Percentiles rank a stretch among this genome's conserved stretches.
Evolutionary conservation across 805 yeast genomes (phyloP).

Genomic region (Nakazawaea wickerhamii): DNA sequence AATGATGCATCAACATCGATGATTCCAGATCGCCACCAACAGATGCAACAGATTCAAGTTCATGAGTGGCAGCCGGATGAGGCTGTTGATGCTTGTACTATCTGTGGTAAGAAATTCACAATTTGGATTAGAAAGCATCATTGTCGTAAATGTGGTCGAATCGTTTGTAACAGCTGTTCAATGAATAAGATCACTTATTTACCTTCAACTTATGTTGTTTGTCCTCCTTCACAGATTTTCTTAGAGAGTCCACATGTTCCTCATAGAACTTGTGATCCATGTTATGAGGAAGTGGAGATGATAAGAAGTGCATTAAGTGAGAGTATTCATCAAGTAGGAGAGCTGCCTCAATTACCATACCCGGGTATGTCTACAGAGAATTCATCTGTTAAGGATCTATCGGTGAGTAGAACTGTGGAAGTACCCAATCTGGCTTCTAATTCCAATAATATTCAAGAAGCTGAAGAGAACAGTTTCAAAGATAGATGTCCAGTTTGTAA

Average conservation of each 20-base stretch:
- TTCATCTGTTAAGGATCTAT: conserved; percentile 5
- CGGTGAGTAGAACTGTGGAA: conserved; percentile 2
- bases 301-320: conserved; percentile 35
- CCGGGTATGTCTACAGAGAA: background rate
- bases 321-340: background rate
- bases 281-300: conserved; percentile 58
- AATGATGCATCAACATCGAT: conserved; percentile 3
- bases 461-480: conserved; percentile 25
- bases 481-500: conserved; percentile 42
- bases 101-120: conserved; percentile 49
- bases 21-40: conserved; percentile 3
- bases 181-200: conserved; percentile 45
- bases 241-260: conserved; percentile 47
- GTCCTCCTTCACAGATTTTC: conserved; percentile 43
- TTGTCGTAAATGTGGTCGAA: conserved; percentile 75
- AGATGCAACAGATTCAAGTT: conserved; percentile 7
- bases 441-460: conserved; percentile 8
- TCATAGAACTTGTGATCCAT: conserved; percentile 72
- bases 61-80: conserved; percentile 66
- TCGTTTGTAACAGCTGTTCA: conserved; percentile 71
- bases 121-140: conserved; percentile 75
- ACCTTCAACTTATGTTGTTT: conserved; percentile 53
- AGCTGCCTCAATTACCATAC: background rate
- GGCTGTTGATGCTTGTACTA: conserved; percentile 43
- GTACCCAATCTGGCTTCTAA: conserved; percentile 1